Conservation (phyloP, 2,329 filamentous ascomycete genomes). For the Trematosphaeria pertusa region DNA sequence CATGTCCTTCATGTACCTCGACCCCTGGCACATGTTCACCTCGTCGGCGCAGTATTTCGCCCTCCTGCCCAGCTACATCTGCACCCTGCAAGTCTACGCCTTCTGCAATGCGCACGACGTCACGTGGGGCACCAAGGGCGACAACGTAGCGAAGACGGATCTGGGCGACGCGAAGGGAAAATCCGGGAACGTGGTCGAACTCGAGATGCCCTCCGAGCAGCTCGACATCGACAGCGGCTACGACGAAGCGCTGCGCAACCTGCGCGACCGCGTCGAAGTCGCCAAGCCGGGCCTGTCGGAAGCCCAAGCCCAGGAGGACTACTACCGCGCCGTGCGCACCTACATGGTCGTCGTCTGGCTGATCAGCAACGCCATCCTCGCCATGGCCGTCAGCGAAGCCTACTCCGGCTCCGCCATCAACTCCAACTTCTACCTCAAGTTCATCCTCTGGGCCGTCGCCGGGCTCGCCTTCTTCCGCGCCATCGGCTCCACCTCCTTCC, state of each 20-base stretch:
- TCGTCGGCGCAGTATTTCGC: conserved; percentile 90
- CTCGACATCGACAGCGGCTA: conserved; percentile 98
- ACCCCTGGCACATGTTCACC: conserved; percentile 99
- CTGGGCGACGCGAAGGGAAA: conserved; percentile 85
- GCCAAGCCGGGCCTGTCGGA: conserved; percentile 68
- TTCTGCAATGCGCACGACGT: conserved; percentile 99
- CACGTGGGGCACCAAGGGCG: conserved; percentile 98
- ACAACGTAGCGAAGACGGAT: conserved; percentile 93
- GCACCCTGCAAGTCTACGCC: conserved; percentile 95
- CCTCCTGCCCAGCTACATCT: conserved; percentile 91
- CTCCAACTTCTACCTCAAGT: conserved; percentile 87
- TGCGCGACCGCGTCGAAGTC: conserved; percentile 91
- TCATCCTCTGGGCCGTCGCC: conserved; percentile 93
- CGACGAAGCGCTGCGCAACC: conserved; percentile 94
- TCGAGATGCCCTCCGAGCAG: conserved; percentile 98
- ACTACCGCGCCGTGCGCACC: conserved; percentile 95
- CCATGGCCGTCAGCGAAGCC: conserved; percentile 89
- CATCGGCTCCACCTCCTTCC: conserved; percentile 80
- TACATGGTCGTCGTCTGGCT: conserved; percentile 99
- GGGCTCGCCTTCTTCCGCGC: conserved; percentile 86
- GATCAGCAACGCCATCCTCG: conserved; percentile 87
- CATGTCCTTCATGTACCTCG: conserved; percentile 95
- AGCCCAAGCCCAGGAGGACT: conserved; percentile 92
- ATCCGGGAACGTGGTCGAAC: conserved; percentile 77
- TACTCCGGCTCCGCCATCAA: conserved; percentile 76